Evolutionary conservation across 192 early-diverging fungal species (phyloP).

Genomic region (Gamsiella multidivaricata): DNA sequence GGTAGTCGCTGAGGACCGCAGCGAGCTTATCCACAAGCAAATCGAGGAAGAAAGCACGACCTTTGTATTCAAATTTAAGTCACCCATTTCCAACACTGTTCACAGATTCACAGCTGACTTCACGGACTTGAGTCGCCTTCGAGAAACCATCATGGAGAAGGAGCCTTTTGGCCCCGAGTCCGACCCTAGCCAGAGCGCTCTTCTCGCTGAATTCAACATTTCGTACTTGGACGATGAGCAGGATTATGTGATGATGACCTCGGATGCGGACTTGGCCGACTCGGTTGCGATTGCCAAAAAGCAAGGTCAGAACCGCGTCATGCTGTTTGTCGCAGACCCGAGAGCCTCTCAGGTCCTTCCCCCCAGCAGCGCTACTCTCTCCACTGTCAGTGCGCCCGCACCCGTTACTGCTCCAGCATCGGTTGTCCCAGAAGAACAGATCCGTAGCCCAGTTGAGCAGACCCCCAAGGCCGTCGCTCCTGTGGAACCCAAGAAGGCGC

Average conservation of each 20-base stretch:
- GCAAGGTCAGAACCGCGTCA: conserved; percentile 79
- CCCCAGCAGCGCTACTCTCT: background rate
- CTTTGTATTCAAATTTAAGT: conserved; percentile 84
- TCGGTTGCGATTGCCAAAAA: conserved; percentile 85
- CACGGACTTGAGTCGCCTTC: conserved; percentile 63
- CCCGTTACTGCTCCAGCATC: conserved; percentile 14
- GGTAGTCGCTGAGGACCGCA: conserved; percentile 61
- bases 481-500: conserved; percentile 38
- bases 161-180: conserved; percentile 65
- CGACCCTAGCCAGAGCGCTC: conserved; percentile 56
- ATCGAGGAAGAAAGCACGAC: conserved; percentile 54
- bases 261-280: conserved; percentile 83
- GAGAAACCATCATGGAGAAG: conserved; percentile 68
- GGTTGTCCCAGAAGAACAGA: conserved; percentile 2
- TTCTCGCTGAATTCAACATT: conserved; percentile 60
- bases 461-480: conserved; percentile 21
- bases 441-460: conserved; percentile 14
- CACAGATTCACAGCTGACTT: conserved; percentile 77
- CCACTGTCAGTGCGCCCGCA: conserved; percentile 10
- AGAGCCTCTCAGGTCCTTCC: conserved; percentile 37
- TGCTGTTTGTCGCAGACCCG: conserved; percentile 70
- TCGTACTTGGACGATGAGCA: conserved; percentile 94
- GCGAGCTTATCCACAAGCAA: conserved; percentile 49
- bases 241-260: conserved; percentile 84
- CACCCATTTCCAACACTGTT: conserved; percentile 69